Conservation (phyloP, 192 early-diverging fungal species). For the Lunasporangiospora selenospora region DNA sequence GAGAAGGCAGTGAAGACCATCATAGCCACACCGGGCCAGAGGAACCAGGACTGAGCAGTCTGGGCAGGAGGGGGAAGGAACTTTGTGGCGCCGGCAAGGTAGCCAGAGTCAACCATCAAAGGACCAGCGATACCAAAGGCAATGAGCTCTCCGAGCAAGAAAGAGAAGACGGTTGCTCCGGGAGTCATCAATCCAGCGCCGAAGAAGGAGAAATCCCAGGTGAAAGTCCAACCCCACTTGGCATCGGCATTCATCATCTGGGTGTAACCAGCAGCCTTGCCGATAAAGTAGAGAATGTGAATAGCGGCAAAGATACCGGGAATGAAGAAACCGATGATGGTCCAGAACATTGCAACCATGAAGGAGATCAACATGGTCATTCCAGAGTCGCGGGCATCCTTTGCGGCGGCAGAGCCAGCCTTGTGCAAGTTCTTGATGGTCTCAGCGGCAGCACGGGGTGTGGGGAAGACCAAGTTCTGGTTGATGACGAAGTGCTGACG, state of each 20-base stretch:
- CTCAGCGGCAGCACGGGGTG: slow-evolving; percentile 67
- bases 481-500: slow-evolving; percentile 72
- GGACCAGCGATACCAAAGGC: slow-evolving; percentile 70
- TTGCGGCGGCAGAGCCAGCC: slow-evolving; percentile 49
- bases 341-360: slow-evolving; percentile 50
- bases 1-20: slow-evolving; percentile 72
- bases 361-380: slow-evolving; percentile 57
- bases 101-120: slow-evolving; percentile 51
- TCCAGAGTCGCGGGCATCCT: slow-evolving; percentile 57
- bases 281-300: slow-evolving; percentile 60
- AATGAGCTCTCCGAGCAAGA: slow-evolving; percentile 59
- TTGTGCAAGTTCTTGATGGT: slow-evolving; percentile 68
- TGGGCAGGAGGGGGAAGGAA: slow-evolving; percentile 32
- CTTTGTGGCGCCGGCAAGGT: slow-evolving; percentile 26
- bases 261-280: slow-evolving; percentile 44
- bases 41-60: slow-evolving; percentile 68
- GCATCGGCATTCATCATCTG: slow-evolving; percentile 58
- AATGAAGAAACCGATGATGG: slow-evolving; percentile 59
- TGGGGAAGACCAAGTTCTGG: slow-evolving; percentile 72
- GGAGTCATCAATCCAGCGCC: slow-evolving; percentile 71
- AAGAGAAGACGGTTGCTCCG: slow-evolving; percentile 56
- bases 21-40: slow-evolving; percentile 74
- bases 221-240: slow-evolving; percentile 53
- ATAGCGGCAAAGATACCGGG: slow-evolving; percentile 39
- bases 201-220: slow-evolving; percentile 64